phyloP scores from a whole-genome alignment of 441 rosid species.

The Arabidopsis lyrata region DNA sequence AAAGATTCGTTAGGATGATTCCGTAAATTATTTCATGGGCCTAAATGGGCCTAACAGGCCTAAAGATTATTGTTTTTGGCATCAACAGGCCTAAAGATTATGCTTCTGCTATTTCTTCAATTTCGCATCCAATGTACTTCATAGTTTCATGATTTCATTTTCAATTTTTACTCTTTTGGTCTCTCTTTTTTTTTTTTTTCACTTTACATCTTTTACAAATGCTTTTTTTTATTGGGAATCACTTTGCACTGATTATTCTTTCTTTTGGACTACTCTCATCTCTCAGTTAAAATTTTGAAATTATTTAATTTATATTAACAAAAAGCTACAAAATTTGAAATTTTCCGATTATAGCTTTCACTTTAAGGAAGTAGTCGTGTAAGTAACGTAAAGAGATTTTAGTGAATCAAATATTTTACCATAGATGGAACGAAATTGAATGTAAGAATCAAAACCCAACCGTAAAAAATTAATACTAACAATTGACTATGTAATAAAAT shows the following conservation, averaged over 20 bases:
- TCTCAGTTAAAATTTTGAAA: conserved; percentile 3
- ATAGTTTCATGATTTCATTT: conserved; percentile 31
- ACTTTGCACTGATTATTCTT: conserved; percentile 38
- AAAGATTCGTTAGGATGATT: no score
- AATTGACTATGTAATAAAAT: conserved; percentile 37
- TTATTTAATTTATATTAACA: neutral
- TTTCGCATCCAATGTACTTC: conserved; percentile 5
- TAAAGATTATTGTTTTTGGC: no score
- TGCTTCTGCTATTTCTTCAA: no score
- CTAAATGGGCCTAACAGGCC: neutral
- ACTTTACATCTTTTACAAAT: conserved; percentile 42
- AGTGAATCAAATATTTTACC: neutral
- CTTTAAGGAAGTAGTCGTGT: conserved; percentile 17
- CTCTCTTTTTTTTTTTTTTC: neutral
- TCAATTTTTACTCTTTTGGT: conserved; percentile 26
- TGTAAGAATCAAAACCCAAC: conserved; percentile 31
- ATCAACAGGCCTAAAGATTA: no score
- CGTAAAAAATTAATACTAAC: conserved; percentile 10
- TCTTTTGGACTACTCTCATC: conserved; percentile 21
- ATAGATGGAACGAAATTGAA: conserved; percentile 26
- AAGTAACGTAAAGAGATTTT: conserved; percentile 28
- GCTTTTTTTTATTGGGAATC: conserved; percentile 27
- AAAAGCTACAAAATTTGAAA: conserved; percentile 37
- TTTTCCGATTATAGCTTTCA: conserved; percentile 7
- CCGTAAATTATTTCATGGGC: conserved; percentile 6